Conservation (phyloP, 257 asterid species). For the Salvia splendens region DNA sequence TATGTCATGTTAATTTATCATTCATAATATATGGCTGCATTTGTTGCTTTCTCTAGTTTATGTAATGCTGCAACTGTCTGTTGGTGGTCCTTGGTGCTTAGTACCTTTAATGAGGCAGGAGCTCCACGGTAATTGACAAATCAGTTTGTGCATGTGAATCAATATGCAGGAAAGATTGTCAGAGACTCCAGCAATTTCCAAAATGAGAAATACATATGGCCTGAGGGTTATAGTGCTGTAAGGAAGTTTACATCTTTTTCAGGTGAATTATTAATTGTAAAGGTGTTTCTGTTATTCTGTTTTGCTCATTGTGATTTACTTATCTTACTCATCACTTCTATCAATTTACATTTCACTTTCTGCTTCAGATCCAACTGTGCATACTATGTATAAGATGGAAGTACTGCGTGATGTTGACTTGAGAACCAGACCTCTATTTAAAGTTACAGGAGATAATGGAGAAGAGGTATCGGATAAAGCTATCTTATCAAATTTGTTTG, state of each 20-base stretch:
- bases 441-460: slow-evolving; percentile 72
- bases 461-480: slow-evolving; percentile 65
- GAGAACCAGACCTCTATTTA: slow-evolving; percentile 69
- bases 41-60: slow-evolving; percentile 22
- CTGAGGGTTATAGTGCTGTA: slow-evolving; percentile 85
- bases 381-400: slow-evolving; percentile 74
- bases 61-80: background rate
- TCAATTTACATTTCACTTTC: slow-evolving; percentile 32
- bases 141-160: slow-evolving; percentile 34
- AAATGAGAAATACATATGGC: slow-evolving; percentile 77
- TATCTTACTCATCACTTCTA: slow-evolving; percentile 20
- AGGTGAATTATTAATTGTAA: slow-evolving; percentile 47
- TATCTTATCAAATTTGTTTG: slow-evolving; percentile 21
- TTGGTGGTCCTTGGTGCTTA: slow-evolving; percentile 25
- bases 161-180: slow-evolving; percentile 72
- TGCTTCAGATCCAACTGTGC: slow-evolving; percentile 67
- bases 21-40: background rate
- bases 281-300: slow-evolving; percentile 20
- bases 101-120: slow-evolving; percentile 22
- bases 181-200: slow-evolving; percentile 66
- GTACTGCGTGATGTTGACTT: slow-evolving; percentile 69
- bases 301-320: slow-evolving; percentile 19
- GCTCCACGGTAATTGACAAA: slow-evolving; percentile 25
- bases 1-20: slow-evolving; percentile 38
- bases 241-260: slow-evolving; percentile 62